These are phyloP conservation scores for Bjerkandera adusta DNA, from an alignment of 1,284 basidiomycete genomes.

Conservation along the genomic window DNA sequence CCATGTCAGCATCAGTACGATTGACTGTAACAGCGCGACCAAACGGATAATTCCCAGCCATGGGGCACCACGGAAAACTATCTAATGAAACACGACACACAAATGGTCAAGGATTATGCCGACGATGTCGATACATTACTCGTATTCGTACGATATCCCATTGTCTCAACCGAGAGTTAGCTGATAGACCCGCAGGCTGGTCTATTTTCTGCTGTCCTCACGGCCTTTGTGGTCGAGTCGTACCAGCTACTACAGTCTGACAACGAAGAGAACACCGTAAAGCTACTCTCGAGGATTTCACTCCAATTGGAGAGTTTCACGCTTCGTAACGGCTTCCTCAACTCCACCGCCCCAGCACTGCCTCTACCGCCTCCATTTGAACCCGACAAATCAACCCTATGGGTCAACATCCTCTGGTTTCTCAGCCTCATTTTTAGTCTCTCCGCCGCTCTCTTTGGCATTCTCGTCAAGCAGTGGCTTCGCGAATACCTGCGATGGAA, in stretches of 20 bases:
- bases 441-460: constrained; percentile 14
- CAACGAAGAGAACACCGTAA: neutral
- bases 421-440: constrained; percentile 15
- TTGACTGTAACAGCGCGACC: too few relatives aligned
- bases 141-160: too few relatives aligned
- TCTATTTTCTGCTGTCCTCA: constrained; percentile 1
- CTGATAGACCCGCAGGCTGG: too few relatives aligned
- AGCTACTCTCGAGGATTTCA: neutral
- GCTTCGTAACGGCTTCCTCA: neutral
- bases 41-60: too few relatives aligned
- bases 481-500: constrained; percentile 12
- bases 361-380: neutral
- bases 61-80: too few relatives aligned
- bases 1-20: too few relatives aligned
- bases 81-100: too few relatives aligned
- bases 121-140: too few relatives aligned
- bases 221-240: constrained; percentile 2
- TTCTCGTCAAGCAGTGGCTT: too few relatives aligned
- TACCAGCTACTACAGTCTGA: neutral
- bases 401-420: constrained; percentile 17
- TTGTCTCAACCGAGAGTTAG: too few relatives aligned
- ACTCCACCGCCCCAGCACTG: neutral
- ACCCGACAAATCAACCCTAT: neutral
- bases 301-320: neutral
- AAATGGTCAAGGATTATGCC: too few relatives aligned